These are phyloP conservation scores for Candida maris DNA, from an alignment of 805 yeast genomes.

Conservation along the genomic window DNA sequence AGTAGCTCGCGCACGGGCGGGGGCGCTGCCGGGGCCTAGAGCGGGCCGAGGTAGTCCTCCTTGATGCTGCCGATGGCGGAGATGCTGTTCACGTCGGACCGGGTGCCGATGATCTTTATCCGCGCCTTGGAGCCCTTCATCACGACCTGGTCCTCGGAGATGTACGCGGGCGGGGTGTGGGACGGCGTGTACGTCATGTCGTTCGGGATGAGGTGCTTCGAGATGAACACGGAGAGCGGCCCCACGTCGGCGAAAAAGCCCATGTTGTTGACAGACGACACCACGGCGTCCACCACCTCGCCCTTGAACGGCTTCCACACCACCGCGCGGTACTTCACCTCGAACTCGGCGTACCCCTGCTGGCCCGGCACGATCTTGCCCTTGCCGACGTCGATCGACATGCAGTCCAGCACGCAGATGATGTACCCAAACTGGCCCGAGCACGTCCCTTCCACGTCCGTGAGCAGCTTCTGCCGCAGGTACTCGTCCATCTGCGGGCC, in stretches of 20 bases:
- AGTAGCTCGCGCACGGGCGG: background rate
- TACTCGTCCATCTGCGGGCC: slow-evolving; percentile 98
- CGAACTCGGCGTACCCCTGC: slow-evolving; percentile 93
- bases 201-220: slow-evolving; percentile 90
- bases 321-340: slow-evolving; percentile 92
- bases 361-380: slow-evolving; percentile 84
- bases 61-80: slow-evolving; percentile 97
- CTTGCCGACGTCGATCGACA: slow-evolving; percentile 91
- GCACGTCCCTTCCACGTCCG: slow-evolving; percentile 98
- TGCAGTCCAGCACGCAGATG: slow-evolving; percentile 91
- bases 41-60: slow-evolving; percentile 94
- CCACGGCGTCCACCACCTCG: slow-evolving; percentile 96
- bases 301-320: slow-evolving; percentile 99
- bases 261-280: slow-evolving; percentile 87
- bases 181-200: slow-evolving; percentile 93
- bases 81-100: slow-evolving; percentile 95
- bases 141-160: slow-evolving; percentile 89
- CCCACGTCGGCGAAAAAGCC: slow-evolving; percentile 99
- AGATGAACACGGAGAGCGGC: slow-evolving; percentile 89
- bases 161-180: slow-evolving; percentile 97
- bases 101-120: slow-evolving; percentile 92
- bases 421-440: slow-evolving; percentile 98
- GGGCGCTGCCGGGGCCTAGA: too few relatives aligned
- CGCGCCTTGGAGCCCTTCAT: slow-evolving; percentile 93
- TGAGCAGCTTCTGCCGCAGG: slow-evolving; percentile 80